phyloP scores from a whole-genome alignment of 2,329 filamentous ascomycete genomes.

The Trichoderma sp. region DNA sequence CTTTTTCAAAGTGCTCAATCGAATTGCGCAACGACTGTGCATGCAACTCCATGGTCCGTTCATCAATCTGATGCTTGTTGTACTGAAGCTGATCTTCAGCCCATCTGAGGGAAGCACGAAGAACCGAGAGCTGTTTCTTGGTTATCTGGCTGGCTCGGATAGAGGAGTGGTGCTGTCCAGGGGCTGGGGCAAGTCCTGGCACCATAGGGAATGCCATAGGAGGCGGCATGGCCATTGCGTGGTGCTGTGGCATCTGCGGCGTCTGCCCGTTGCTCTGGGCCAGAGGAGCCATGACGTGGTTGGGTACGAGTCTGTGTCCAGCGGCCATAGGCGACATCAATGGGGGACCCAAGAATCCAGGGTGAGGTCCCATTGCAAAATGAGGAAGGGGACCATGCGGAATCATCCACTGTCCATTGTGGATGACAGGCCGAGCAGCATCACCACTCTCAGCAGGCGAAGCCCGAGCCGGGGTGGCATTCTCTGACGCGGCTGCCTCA shows the following conservation, averaged over 20 bases:
- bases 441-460: slow-evolving; percentile 52
- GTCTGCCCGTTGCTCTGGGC: slow-evolving; percentile 29
- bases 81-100: slow-evolving; percentile 61
- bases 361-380: slow-evolving; percentile 37
- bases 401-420: slow-evolving; percentile 51
- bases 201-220: slow-evolving; percentile 11
- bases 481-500: slow-evolving; percentile 40
- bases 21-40: slow-evolving; percentile 48
- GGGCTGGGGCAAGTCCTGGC: slow-evolving; percentile 25
- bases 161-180: slow-evolving; percentile 55
- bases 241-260: slow-evolving; percentile 27
- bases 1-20: slow-evolving; percentile 54
- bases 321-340: slow-evolving; percentile 35
- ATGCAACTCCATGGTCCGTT: slow-evolving; percentile 51
- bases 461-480: slow-evolving; percentile 39
- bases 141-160: slow-evolving; percentile 64
- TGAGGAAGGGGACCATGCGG: slow-evolving; percentile 37
- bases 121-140: slow-evolving; percentile 56
- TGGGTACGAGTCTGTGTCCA: slow-evolving; percentile 29
- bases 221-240: slow-evolving; percentile 14
- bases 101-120: slow-evolving; percentile 57
- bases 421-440: slow-evolving; percentile 48
- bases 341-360: slow-evolving; percentile 36
- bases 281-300: slow-evolving; percentile 34
- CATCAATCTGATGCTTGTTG: slow-evolving; percentile 65